Evolutionary conservation across 1,284 basidiomycete genomes (phyloP).

Genomic region (Vanrija pseudolonga): DNA sequence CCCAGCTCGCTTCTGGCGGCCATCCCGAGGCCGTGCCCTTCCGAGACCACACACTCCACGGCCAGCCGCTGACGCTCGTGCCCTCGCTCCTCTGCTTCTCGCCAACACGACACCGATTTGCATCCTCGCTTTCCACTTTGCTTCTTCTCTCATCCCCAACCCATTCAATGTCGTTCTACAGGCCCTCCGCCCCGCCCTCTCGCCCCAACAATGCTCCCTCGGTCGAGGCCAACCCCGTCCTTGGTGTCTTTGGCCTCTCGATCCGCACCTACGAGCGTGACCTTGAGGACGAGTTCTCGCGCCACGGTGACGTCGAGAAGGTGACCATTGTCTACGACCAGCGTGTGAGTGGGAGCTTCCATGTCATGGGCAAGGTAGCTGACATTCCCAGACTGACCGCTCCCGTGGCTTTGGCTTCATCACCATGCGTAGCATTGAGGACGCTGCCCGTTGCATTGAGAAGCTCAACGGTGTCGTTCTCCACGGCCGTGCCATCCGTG

Average conservation of each 20-base stretch:
- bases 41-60: not conserved
- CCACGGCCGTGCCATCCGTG: conserved; percentile 91
- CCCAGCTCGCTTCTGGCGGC: too few species aligned
- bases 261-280: conserved; percentile 92
- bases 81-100: not conserved
- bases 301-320: conserved; percentile 88
- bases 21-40: too few species aligned
- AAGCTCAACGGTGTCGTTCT: conserved; percentile 91
- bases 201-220: conserved; percentile 26
- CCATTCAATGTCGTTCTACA: not conserved
- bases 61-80: not conserved
- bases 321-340: conserved; percentile 99
- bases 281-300: conserved; percentile 86
- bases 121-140: too few species aligned
- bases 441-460: conserved; percentile 80
- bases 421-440: conserved; percentile 81
- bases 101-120: not conserved
- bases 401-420: conserved; percentile 98
- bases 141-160: not conserved
- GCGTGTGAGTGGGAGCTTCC: conserved; percentile 60
- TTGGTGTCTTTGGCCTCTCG: conserved; percentile 94
- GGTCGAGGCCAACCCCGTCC: conserved; percentile 77
- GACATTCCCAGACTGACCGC: conserved; percentile 69
- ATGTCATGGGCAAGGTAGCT: not conserved
- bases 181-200: conserved; percentile 8